phyloP scores from a whole-genome alignment of 805 yeast species.

The Ogataea kodamae region DNA sequence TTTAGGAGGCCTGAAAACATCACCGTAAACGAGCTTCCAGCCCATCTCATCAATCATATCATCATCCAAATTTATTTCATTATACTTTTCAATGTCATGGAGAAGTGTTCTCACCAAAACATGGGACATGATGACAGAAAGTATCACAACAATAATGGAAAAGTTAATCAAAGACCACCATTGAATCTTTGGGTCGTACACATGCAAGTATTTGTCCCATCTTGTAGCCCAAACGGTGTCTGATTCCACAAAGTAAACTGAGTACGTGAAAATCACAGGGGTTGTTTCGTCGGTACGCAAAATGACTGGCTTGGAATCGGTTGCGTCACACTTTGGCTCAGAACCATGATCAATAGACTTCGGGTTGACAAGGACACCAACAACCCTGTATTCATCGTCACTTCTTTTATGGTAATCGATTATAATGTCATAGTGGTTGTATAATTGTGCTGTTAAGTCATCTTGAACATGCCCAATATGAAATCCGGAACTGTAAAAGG shows the following conservation, averaged over 20 bases:
- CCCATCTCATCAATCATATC: slow-evolving; percentile 92
- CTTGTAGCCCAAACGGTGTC: slow-evolving; percentile 93
- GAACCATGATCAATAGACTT: slow-evolving; percentile 40
- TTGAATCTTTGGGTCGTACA: slow-evolving; percentile 88
- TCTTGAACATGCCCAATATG: slow-evolving; percentile 69
- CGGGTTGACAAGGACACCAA: slow-evolving; percentile 82
- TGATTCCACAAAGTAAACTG: slow-evolving; percentile 68
- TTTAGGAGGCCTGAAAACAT: slow-evolving; percentile 83
- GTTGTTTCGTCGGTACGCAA: slow-evolving; percentile 51
- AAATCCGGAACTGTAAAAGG: slow-evolving; percentile 78
- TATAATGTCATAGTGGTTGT: slow-evolving; percentile 75
- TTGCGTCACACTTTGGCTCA: slow-evolving; percentile 21
- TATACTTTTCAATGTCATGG: slow-evolving; percentile 83
- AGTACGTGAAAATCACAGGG: slow-evolving; percentile 76
- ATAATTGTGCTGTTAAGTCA: slow-evolving; percentile 51
- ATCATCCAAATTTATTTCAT: slow-evolving; percentile 82
- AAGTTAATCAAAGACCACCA: slow-evolving; percentile 93
- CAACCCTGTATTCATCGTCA: slow-evolving; percentile 72
- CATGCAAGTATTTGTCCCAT: slow-evolving; percentile 96
- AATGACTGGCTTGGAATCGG: slow-evolving; percentile 36
- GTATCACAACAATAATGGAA: slow-evolving; percentile 70
- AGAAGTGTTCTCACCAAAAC: slow-evolving; percentile 74
- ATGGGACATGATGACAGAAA: slow-evolving; percentile 76
- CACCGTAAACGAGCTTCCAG: slow-evolving; percentile 96
- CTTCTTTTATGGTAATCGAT: slow-evolving; percentile 81